Evolutionary conservation across 331 rosid genomes (phyloP).

Genomic region (Quercus phellos): DNA sequence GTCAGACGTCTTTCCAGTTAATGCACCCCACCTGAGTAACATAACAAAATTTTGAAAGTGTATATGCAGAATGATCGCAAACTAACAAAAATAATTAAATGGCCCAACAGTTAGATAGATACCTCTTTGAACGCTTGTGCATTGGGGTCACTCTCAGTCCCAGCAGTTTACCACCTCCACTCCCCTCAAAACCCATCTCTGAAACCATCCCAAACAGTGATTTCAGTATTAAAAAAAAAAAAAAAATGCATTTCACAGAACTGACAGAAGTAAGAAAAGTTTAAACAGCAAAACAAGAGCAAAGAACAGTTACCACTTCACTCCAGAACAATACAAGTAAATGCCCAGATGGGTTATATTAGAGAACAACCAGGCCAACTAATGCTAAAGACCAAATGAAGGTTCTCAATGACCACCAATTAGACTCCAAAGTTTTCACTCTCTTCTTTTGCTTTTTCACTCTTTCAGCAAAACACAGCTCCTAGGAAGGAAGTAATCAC

Average conservation of each 20-base stretch:
- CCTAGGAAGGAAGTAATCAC: constrained; percentile 40
- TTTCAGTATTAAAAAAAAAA: constrained; percentile 13
- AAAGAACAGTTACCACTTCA: constrained; percentile 31
- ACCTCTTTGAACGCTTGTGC: constrained; percentile 88
- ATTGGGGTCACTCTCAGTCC: constrained; percentile 50
- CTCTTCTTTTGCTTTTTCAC: constrained; percentile 28
- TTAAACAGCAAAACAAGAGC: constrained; percentile 9
- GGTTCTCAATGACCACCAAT: constrained; percentile 25
- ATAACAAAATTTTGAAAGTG: constrained; percentile 12
- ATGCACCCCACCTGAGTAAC: background rate
- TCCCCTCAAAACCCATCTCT: constrained; percentile 55
- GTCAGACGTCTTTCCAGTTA: constrained; percentile 22
- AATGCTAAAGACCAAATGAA: constrained; percentile 24
- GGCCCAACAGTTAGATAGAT: constrained; percentile 14
- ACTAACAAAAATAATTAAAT: constrained; percentile 22
- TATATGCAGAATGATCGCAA: constrained; percentile 10
- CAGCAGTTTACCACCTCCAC: constrained; percentile 40
- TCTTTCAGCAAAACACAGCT: constrained; percentile 30
- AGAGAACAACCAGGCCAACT: constrained; percentile 21
- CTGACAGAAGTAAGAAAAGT: background rate
- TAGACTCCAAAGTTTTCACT: constrained; percentile 31
- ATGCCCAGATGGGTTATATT: constrained; percentile 20
- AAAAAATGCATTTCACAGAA: constrained; percentile 4
- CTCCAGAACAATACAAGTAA: constrained; percentile 35
- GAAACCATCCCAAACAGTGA: constrained; percentile 30